Evolutionary conservation across 257 asterid genomes (phyloP).

Genomic region (Solanum pinnatisectum): DNA sequence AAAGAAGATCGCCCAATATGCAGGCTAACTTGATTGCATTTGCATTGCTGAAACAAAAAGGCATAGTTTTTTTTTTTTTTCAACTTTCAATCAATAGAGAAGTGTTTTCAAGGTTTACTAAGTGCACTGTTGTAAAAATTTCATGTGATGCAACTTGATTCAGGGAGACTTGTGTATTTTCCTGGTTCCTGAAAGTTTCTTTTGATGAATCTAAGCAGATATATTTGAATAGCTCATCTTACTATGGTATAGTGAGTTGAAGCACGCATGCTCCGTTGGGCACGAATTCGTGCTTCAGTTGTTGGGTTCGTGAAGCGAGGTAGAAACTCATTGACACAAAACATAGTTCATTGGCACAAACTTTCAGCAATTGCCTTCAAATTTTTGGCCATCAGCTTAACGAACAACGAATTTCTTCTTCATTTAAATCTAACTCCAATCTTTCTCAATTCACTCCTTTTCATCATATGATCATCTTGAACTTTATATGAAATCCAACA

Average conservation of each 20-base stretch:
- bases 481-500: not conserved
- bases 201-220: not conserved
- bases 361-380: too few species aligned
- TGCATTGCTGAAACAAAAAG: not conserved
- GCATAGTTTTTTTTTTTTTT: not conserved
- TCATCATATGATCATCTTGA: not conserved
- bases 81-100: not conserved
- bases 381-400: too few species aligned
- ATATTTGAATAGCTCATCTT: not conserved
- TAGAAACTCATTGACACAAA: not conserved
- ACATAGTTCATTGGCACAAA: not conserved
- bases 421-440: not conserved
- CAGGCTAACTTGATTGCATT: conserved; percentile 9
- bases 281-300: not conserved
- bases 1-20: conserved; percentile 44
- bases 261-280: not conserved
- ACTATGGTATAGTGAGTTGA: not conserved
- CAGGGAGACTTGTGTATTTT: not conserved
- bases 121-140: not conserved
- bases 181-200: not conserved
- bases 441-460: not conserved
- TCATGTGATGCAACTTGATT: not conserved
- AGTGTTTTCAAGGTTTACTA: not conserved
- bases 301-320: not conserved
- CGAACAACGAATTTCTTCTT: too few species aligned